Evolutionary conservation across 257 asterid genomes (phyloP), one percentile per base, ranked within the genome.

Genomic region (Nicotiana tomentosiformis): DNA sequence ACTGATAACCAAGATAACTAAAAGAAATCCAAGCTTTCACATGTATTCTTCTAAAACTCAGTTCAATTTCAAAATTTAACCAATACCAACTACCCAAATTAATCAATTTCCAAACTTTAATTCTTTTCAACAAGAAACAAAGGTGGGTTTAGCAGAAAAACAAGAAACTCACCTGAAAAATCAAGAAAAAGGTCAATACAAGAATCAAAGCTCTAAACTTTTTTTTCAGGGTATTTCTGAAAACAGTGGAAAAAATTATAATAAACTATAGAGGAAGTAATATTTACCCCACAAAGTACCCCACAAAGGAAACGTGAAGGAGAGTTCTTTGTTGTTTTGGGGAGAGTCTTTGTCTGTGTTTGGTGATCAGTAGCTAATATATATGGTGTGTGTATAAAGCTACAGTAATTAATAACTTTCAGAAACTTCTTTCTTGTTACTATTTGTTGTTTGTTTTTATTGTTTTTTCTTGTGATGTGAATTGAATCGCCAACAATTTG

Each of bases 401-500:
- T 23, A 23, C 26, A 23, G 26, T 1, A 23, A 23, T 6, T 23
- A 12, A 23, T 17, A 18, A 4, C 4, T 17, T 53, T n/a, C 23
- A 7, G 60, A 55, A 43, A 7, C 43, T 66, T 81, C 32, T 43
- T 43, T 49, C 43, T 81, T 84, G 68, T 49, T 76, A 33, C 17
- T 60, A 18, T 20, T 37, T n/a, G 6, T 8, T 12, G 6, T 80
- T 79, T 32, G 4, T 23, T 5, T 18, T 0, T 56, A 9, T 43
- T 43, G 51, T 81, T 61, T 23, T 64, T 81, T 10, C 39, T 33
- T 37, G 23, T 46, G 53, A 5, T 7, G 26, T 56, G 78, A 1
- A 84, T 86, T 79, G 82, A 82, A 81, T 37, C 60, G 82, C 83
- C 86, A 86, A 74, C 65, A 58, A 32, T 39, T n/a, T 60, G 67